A percentile compares a stretch with the other conserved stretches of the same genome.
Conservation (phyloP, 805 yeast species). For the Blastobotrys terrestris region DNA sequence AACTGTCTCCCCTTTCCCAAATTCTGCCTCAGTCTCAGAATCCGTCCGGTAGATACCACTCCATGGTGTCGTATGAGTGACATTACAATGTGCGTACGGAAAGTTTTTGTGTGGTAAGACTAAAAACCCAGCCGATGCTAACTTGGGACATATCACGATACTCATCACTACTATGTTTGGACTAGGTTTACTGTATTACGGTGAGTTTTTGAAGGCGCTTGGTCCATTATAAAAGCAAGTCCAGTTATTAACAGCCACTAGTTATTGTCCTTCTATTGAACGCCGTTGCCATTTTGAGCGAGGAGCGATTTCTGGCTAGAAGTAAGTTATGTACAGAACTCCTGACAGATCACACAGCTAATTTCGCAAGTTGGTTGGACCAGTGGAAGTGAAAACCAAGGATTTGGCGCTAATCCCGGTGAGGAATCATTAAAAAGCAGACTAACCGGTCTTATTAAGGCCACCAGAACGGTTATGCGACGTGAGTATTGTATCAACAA, state of each 20-base stretch:
- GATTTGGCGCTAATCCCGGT: slow-evolving; percentile 39
- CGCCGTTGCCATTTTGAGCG: slow-evolving; percentile 72
- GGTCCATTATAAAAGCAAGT: background rate
- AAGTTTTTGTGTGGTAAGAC: background rate
- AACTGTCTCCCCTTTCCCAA: background rate
- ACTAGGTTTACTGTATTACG: slow-evolving; percentile 32
- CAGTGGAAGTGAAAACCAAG: slow-evolving; percentile 33
- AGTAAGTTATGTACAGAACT: slow-evolving; percentile 31
- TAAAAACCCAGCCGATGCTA: too few species aligned
- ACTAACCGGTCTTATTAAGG: slow-evolving; percentile 59
- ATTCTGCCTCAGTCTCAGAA: background rate
- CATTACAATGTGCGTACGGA: background rate
- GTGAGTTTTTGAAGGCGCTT: slow-evolving; percentile 14
- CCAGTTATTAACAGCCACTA: too few species aligned
- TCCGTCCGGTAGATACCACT: background rate
- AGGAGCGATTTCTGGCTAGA: slow-evolving; percentile 70
- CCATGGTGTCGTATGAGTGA: background rate
- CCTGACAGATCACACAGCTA: background rate
- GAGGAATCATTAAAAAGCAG: slow-evolving; percentile 50
- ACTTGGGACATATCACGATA: background rate
- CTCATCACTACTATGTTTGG: slow-evolving; percentile 29
- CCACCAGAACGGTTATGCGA: slow-evolving; percentile 69
- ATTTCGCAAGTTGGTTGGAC: slow-evolving; percentile 41
- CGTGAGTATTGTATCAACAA: slow-evolving; percentile 38
- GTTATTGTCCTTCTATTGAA: slow-evolving; percentile 49